Evolutionary conservation across 2,329 filamentous ascomycete genomes (phyloP).

Genomic region (Pseudogymnoascus sp.): DNA sequence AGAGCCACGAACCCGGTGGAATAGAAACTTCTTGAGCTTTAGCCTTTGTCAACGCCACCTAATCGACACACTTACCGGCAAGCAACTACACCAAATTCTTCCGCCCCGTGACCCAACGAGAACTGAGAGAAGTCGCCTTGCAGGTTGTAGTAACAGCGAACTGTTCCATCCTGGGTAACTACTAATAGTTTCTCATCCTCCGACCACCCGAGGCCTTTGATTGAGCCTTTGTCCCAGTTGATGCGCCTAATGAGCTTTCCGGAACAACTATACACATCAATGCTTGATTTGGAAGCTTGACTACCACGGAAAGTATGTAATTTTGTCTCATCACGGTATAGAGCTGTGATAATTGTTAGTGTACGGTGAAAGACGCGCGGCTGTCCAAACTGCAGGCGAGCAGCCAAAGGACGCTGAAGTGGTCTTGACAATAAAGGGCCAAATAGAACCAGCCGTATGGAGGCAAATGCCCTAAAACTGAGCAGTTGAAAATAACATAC

Average conservation of each 20-base stretch:
- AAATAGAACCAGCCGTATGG: neutral
- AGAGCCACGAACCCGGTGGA: slow-evolving; percentile 87
- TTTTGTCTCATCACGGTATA: slow-evolving; percentile 84
- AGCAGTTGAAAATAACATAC: slow-evolving; percentile 44
- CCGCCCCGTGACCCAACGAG: slow-evolving; percentile 80
- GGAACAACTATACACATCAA: slow-evolving; percentile 90
- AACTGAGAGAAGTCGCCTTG: slow-evolving; percentile 94
- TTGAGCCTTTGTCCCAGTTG: slow-evolving; percentile 82
- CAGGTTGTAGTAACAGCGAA: slow-evolving; percentile 81
- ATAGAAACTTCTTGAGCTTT: slow-evolving; percentile 56
- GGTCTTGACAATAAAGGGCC: neutral
- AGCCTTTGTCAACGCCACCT: neutral
- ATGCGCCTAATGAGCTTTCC: slow-evolving; percentile 82
- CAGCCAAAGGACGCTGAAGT: neutral
- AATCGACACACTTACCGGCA: slow-evolving; percentile 49
- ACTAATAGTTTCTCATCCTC: slow-evolving; percentile 90
- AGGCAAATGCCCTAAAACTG: neutral
- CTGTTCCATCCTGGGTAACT: slow-evolving; percentile 81
- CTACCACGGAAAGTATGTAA: slow-evolving; percentile 70
- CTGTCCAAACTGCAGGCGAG: neutral
- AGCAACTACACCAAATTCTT: slow-evolving; percentile 79
- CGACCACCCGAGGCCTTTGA: slow-evolving; percentile 90
- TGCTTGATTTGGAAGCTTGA: slow-evolving; percentile 68
- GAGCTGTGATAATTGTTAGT: slow-evolving; percentile 49
- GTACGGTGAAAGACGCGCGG: slow-evolving; percentile 5